phyloP scores from a whole-genome alignment of 1,284 basidiomycete species.

The Cryptococcus sp. region DNA sequence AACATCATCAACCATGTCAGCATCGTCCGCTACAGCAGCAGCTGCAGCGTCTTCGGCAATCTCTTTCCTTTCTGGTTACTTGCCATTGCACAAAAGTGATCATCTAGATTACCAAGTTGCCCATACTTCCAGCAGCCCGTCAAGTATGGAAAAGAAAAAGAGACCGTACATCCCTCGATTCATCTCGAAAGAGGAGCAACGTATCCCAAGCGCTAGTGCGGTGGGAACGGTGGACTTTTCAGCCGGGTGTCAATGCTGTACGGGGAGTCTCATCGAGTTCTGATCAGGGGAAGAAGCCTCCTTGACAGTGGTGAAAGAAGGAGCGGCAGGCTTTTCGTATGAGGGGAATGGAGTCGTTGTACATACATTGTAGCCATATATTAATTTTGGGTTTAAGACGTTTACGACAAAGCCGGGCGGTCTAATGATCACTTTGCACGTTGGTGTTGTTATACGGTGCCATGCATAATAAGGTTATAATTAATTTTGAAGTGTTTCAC shows the following conservation, averaged over 20 bases:
- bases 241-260: conserved; percentile 15
- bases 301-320: no score
- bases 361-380: no score
- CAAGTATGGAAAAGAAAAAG: conserved; percentile 16
- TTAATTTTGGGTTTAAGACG: no score
- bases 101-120: conserved; percentile 11
- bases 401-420: no score
- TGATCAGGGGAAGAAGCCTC: background rate
- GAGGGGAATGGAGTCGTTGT: no score
- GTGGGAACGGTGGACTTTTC: conserved; percentile 10
- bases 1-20: background rate
- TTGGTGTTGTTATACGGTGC: no score
- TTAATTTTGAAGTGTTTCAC: no score
- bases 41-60: conserved; percentile 11
- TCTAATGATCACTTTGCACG: no score
- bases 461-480: no score
- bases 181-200: conserved; percentile 1
- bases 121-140: conserved; percentile 8
- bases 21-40: conserved; percentile 1
- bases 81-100: conserved; percentile 5
- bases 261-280: conserved; percentile 14
- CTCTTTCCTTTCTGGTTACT: conserved; percentile 24
- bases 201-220: no score
- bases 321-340: background rate
- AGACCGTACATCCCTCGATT: conserved; percentile 1